Base-by-base conservation (phyloP, 2,329 filamentous ascomycete species). In the Epichloe gansuensis region DNA sequence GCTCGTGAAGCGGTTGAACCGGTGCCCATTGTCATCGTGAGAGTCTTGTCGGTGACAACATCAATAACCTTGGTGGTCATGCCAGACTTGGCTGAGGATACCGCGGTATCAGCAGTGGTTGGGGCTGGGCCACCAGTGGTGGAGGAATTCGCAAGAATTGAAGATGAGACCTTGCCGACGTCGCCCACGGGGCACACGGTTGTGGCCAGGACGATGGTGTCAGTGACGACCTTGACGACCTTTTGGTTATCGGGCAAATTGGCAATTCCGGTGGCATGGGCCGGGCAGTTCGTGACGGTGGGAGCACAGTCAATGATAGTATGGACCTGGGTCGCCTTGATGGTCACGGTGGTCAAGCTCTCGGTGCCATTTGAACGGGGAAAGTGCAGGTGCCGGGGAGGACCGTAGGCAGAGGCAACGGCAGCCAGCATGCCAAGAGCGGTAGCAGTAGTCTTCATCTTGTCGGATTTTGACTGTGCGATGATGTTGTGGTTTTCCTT, bases 301-400 rank as follows among this genome's bases (percentile, higher is more conserved):
- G 78, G 69, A 56, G 71, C 75, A 64, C 78, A 82, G 54, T 75
- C 79, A 60, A 73, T 81, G 67, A 81, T 71, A 65, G 78, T 82
- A 56, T 75, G 69, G 58, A 78, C 67, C 63, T 77, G 67, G 54
- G 77, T 81, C 63, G 72, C 68, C 70, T 75, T 72, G 68, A 81
- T 70, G 58, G 76, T 72, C 54, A 72, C 57, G 39, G 72, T 73
- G 51, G 70, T 73, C 58, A 63, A 54, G 52, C 35, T 54, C 39
- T 52, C 56, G 43, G 61, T 54, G 42, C 55, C 54, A 59, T 65
- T 68, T 57, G 58, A 55, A 42, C 61, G 61, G 50, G 57, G 59
- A 58, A 61, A 63, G 58, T 64, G 61, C 56, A 64, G 60, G 62
- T 44, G 52, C 21, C 70, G 66, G 57, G 67, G 66, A 58, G 66